Percentiles rank a stretch among this genome's conserved stretches.
phyloP scores from a whole-genome alignment of 129 eudicot species.

The Pseudognaphalium luteoalbum region DNA sequence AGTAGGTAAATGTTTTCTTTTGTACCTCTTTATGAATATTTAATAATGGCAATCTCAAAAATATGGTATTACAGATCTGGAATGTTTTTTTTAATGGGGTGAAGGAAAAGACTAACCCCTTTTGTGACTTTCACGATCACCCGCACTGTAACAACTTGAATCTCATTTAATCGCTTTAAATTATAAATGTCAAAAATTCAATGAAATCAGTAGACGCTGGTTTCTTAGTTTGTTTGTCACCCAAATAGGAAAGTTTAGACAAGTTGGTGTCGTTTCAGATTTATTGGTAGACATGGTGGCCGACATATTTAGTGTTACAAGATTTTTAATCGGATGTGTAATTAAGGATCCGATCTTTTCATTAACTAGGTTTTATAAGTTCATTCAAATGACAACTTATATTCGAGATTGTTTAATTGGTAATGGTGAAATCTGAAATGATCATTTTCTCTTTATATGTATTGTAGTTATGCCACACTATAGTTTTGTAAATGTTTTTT shows the following conservation, averaged over 20 bases:
- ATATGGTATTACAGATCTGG: background rate
- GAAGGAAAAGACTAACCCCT: too few species aligned
- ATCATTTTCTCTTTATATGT: background rate
- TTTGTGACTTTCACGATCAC: too few species aligned
- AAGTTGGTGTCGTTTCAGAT: background rate
- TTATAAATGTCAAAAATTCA: too few species aligned
- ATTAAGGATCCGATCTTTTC: constrained; percentile 9
- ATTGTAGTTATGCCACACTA: too few species aligned
- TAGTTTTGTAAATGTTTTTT: background rate
- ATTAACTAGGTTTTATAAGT: constrained; percentile 9
- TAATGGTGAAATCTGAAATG: constrained; percentile 10
- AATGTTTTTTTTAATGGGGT: too few species aligned
- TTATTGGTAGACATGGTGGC: constrained; percentile 14
- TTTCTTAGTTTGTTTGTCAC: constrained; percentile 12
- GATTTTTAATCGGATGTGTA: constrained; percentile 12
- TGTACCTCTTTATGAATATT: constrained; percentile 19
- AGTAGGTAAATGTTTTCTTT: constrained; percentile 21
- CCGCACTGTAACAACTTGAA: too few species aligned
- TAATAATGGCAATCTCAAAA: background rate
- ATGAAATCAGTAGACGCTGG: background rate
- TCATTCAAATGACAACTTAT: background rate
- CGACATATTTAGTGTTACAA: too few species aligned
- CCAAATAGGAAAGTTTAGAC: background rate
- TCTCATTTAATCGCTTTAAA: too few species aligned
- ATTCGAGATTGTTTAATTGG: background rate